Conservation (phyloP, 2,329 filamentous ascomycete genomes). For the Microcera coccophila region DNA sequence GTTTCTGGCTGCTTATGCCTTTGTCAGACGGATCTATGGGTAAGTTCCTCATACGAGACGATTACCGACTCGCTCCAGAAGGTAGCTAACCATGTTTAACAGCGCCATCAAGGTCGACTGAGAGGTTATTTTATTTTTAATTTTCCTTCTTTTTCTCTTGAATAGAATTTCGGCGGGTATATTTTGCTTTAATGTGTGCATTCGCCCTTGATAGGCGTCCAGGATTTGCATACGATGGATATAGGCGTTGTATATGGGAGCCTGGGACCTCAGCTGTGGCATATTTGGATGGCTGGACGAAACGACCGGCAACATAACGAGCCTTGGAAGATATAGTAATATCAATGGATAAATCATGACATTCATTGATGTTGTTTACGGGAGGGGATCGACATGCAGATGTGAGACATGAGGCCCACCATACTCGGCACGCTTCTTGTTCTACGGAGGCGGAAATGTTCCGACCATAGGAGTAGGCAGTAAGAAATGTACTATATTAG, state of each 20-base stretch:
- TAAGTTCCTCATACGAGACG: constrained; percentile 37
- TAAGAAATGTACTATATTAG: too few species aligned
- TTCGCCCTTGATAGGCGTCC: neutral
- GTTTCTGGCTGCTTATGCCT: constrained; percentile 78
- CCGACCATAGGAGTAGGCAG: too few species aligned
- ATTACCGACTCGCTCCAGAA: neutral
- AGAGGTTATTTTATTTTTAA: neutral
- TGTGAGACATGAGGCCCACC: too few species aligned
- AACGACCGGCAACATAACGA: too few species aligned
- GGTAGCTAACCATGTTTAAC: neutral
- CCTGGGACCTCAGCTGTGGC: too few species aligned
- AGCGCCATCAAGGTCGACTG: constrained; percentile 53
- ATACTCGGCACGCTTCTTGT: too few species aligned
- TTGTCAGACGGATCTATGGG: constrained; percentile 80
- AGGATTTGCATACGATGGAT: neutral
- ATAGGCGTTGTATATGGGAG: neutral
- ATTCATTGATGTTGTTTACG: too few species aligned
- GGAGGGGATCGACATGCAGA: too few species aligned
- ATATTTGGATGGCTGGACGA: too few species aligned
- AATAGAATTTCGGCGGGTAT: neutral
- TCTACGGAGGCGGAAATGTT: too few species aligned
- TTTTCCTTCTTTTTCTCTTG: neutral
- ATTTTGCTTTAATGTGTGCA: neutral
- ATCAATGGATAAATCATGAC: too few species aligned
- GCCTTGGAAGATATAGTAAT: too few species aligned